Base-by-base conservation (phyloP, 257 asterid genomes). In the Nicotiana benthamiana region DNA sequence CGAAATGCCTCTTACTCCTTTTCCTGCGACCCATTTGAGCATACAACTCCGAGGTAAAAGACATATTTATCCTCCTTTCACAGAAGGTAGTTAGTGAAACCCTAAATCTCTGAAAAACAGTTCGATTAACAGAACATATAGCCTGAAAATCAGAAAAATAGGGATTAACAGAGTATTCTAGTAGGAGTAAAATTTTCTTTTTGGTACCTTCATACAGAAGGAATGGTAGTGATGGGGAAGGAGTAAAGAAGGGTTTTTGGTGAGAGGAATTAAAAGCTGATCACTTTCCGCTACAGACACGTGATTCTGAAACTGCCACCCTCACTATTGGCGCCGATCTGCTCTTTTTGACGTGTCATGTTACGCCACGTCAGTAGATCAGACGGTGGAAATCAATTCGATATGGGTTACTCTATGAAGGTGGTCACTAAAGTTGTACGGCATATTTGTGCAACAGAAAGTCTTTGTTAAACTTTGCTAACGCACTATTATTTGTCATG, bases 1-100 rank as follows among this genome's bases (percentile, higher is more conserved):
- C 20, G 53, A 80, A 80, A 62, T 77, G 84, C 79, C 82, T 85
- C 84, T 82, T 75, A 87, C 17, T 82, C 83, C 80, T 87, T 43
- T 75, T 77, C 86, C 83, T 81, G 60, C 90, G 80, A 80, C 87
- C 84, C 90, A 87, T 87, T 79, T 85, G 57, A 22, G 28, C 66
- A 24, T 86, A 80, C 46, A 34, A 66, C 26, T 78, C 79, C 80
- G 53, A 60, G 8, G 46, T 56, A 34, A 70, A 6, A 59, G 48
- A 7, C 28, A 66, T 76, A 53, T 76, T 48, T 75, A 79, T 67
- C 72, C 68, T 77, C 83, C 64, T 61, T 82, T 84, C 30, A 67
- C 40, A 75, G 66, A 62, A 70, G 64, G 22, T n/a, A 77, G 11
- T 40, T 13, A 46, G 63, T 83, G 84, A 83, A 86, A 83, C 51